These are phyloP conservation scores for Hanseniaspora valbyensis DNA, from an alignment of 805 yeast species.

Conservation along the genomic window DNA sequence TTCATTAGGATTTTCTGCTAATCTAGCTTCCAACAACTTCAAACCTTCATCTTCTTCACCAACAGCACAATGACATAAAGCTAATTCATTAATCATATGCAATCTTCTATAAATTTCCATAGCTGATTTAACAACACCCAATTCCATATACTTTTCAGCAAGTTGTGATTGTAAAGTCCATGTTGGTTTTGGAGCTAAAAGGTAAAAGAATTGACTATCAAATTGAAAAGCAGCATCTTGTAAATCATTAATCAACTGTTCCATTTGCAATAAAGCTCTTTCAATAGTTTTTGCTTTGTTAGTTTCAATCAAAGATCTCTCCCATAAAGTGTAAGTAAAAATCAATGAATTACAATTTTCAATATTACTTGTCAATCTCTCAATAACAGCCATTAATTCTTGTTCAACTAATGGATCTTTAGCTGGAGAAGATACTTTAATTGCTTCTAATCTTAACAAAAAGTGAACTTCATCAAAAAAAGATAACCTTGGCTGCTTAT, in stretches of 20 bases:
- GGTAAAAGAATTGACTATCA: constrained; percentile 58
- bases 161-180: constrained; percentile 74
- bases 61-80: constrained; percentile 78
- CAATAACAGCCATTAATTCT: constrained; percentile 66
- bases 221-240: constrained; percentile 42
- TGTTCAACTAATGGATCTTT: constrained; percentile 64
- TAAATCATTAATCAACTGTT: constrained; percentile 77
- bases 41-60: constrained; percentile 64
- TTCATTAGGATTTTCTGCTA: constrained; percentile 52
- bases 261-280: constrained; percentile 88
- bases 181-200: constrained; percentile 64
- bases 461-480: constrained; percentile 67
- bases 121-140: constrained; percentile 80
- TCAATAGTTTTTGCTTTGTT: constrained; percentile 76
- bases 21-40: constrained; percentile 42
- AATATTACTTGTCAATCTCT: constrained; percentile 50
- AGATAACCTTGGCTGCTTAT: constrained; percentile 61
- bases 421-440: constrained; percentile 61
- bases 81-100: constrained; percentile 67
- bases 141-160: constrained; percentile 75
- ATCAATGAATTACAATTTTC: constrained; percentile 54
- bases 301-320: constrained; percentile 74
- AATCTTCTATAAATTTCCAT: constrained; percentile 77
- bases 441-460: constrained; percentile 51
- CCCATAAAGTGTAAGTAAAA: constrained; percentile 78